These are phyloP conservation scores for Taxawa tesnikishii DNA, from an alignment of 2,329 filamentous ascomycete genomes.

Conservation along the genomic window DNA sequence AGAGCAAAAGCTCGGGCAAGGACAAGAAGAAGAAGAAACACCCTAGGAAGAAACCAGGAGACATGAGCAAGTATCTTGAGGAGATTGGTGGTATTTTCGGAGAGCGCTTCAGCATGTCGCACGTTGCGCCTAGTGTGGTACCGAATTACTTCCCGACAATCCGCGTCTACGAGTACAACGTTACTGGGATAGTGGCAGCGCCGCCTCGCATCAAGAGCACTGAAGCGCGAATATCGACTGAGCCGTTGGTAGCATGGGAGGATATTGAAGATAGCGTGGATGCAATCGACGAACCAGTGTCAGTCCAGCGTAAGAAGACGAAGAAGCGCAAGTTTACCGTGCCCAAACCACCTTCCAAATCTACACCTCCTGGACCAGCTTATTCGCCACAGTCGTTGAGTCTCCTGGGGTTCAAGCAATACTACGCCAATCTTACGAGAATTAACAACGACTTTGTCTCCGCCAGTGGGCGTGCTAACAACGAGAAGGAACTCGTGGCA, in stretches of 20 bases:
- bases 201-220: background rate
- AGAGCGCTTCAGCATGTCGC: conserved; percentile 70
- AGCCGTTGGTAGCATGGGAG: conserved; percentile 4
- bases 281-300: conserved; percentile 11
- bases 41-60: conserved; percentile 36
- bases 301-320: conserved; percentile 40
- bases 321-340: conserved; percentile 39
- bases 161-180: conserved; percentile 91
- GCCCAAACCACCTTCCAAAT: conserved; percentile 61
- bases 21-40: conserved; percentile 20
- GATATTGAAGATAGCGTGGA: conserved; percentile 1
- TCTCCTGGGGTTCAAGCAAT: conserved; percentile 72
- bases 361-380: conserved; percentile 68
- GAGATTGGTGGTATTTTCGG: conserved; percentile 69
- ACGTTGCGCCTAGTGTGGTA: conserved; percentile 71
- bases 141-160: conserved; percentile 74
- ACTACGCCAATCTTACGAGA: conserved; percentile 83
- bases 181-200: conserved; percentile 54
- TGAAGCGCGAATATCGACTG: background rate
- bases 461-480: conserved; percentile 9
- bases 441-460: conserved; percentile 61
- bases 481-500: conserved; percentile 14
- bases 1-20: no score
- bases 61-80: conserved; percentile 41
- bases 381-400: conserved; percentile 79